A percentile compares a stretch with the other conserved stretches of the same genome.
Evolutionary conservation across 2,329 filamentous ascomycete genomes (phyloP).

Genomic region (Trichoderma breve): DNA sequence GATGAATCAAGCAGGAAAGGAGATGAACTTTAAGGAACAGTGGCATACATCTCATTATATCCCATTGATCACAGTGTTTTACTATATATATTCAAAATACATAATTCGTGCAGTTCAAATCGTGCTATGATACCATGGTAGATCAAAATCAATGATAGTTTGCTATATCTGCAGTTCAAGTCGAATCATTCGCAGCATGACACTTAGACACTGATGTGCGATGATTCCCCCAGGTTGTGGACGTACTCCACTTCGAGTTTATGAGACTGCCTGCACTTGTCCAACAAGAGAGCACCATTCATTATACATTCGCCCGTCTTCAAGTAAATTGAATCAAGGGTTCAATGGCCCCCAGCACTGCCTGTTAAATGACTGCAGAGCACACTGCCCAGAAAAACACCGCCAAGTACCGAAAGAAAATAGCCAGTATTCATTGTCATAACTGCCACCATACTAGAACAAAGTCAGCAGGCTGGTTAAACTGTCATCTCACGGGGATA

Average conservation of each 20-base stretch:
- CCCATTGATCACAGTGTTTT: accelerated
- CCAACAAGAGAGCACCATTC: not conserved
- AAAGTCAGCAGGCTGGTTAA: not conserved
- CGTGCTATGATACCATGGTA: not conserved
- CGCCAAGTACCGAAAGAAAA: not conserved
- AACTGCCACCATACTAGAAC: not conserved
- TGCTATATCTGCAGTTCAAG: not conserved
- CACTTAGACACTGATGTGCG: not conserved
- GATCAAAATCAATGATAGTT: not conserved
- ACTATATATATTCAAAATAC: not conserved
- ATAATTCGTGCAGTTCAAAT: not conserved
- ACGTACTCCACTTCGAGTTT: not conserved
- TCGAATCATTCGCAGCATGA: not conserved
- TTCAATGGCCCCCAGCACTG: not conserved
- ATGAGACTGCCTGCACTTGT: not conserved
- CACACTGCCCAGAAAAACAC: not conserved
- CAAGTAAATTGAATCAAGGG: not conserved
- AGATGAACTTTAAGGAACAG: not conserved
- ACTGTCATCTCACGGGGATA: not conserved
- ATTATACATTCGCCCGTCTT: not conserved
- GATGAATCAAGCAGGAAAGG: not conserved
- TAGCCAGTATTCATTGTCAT: not conserved
- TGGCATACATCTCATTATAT: not conserved
- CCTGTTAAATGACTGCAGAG: not conserved
- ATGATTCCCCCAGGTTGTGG: not conserved